A percentile compares a stretch with the other conserved stretches of the same genome.
phyloP scores from a whole-genome alignment of 352 stramenopile species.

The Blastocystis sp. region DNA sequence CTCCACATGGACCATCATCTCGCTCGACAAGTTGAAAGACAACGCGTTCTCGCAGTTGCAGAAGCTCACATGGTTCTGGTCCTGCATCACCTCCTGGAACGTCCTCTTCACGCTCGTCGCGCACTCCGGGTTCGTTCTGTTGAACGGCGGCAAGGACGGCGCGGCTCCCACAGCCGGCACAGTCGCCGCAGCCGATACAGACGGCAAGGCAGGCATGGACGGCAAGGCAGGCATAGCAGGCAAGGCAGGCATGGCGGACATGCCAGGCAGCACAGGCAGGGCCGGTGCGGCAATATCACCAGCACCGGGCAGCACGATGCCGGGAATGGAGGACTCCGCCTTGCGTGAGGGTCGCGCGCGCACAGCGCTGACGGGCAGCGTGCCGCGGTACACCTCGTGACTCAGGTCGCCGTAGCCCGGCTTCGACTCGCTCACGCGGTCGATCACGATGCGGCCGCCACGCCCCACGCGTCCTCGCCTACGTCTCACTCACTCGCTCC shows the following conservation, averaged over 20 bases:
- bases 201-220: neutral
- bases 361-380: slow-evolving; percentile 1
- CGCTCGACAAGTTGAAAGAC: slow-evolving; percentile 31
- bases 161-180: neutral
- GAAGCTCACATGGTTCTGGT: neutral
- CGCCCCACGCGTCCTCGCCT: slow-evolving; percentile 43
- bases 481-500: no score
- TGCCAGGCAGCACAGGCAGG: no score
- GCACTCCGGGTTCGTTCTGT: neutral
- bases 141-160: neutral
- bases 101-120: neutral
- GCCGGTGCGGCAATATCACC: no score
- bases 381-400: slow-evolving; percentile 21
- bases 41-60: slow-evolving; percentile 1
- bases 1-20: slow-evolving; percentile 33
- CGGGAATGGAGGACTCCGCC: neutral
- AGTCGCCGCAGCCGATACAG: no score
- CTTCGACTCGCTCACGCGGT: slow-evolving; percentile 40
- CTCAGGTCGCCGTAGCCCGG: neutral
- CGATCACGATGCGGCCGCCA: slow-evolving; percentile 35
- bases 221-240: neutral
- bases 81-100: slow-evolving; percentile 28
- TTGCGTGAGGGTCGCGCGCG: neutral
- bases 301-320: neutral
- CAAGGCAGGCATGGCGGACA: no score